Evolutionary conservation across 2,329 filamentous ascomycete genomes (phyloP), one percentile per base, ranked within the genome.

Genomic region (Aspergillus fructus): DNA sequence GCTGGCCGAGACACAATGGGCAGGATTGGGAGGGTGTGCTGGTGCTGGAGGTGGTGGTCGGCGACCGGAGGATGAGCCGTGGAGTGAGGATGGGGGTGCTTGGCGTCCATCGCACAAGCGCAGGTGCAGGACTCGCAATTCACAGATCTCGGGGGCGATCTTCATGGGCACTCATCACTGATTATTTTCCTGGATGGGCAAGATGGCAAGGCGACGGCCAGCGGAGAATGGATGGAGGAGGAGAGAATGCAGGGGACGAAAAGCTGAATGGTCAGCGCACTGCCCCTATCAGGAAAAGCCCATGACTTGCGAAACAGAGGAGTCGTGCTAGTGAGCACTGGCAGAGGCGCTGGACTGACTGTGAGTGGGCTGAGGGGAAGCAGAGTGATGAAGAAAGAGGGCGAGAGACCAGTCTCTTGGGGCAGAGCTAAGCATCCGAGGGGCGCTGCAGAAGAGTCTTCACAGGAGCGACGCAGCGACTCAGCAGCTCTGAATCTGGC

Each of bases 91-190:
- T 54, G 60, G 55, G 59, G 54, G 53, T 66, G 62, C 64, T 73
- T 68, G 67, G 68, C 63, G 56, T 73, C 69, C 72, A 74, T 73
- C 53, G 62, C 61, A 59, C 61, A 61, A 59, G 53, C 58, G 49
- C 61, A 61, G 59, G 52, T 56, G 50, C 56, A 62, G 61, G 52
- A 42, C 34, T 53, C 49, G 59, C 58, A 60, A 17, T 55, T 63
- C 61, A 63, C 39, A 59, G 61, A 56, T 56, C 59, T 54, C 59
- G 55, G 47, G 53, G 54, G 34, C 43, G 62, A 64, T 66, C 62
- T 59, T 66, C 62, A 55, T 57, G 48, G 53, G 52, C 47, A 56
- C 47, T 60, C 62, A 37, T 15, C 15, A n/a, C 12, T n/a, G 27
- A 63, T 61, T 55, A 55, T 65, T 48, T 54, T 64, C 60, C 56